Evolutionary conservation across 2,329 filamentous ascomycete species (phyloP).

Genomic region (Alternaria sp.): DNA sequence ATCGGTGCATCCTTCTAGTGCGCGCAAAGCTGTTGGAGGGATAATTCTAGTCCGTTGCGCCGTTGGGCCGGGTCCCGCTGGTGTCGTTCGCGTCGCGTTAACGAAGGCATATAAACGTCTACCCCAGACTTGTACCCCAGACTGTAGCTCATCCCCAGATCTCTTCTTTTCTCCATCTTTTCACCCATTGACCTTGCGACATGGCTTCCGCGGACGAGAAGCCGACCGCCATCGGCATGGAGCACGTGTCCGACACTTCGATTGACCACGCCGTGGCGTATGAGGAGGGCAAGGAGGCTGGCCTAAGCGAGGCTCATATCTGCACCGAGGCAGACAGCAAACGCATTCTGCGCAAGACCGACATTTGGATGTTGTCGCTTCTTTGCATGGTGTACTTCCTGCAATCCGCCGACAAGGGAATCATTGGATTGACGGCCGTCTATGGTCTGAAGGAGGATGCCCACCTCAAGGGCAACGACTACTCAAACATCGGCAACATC

Average conservation of each 20-base stretch:
- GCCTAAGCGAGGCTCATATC: slow-evolving; percentile 23
- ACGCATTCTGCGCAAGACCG: slow-evolving; percentile 29
- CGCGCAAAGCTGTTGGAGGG: slow-evolving; percentile 3
- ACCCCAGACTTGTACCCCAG: slow-evolving; percentile 15
- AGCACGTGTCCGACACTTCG: slow-evolving; percentile 19
- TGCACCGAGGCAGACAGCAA: slow-evolving; percentile 30
- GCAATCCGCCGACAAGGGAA: slow-evolving; percentile 57
- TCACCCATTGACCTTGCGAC: background rate
- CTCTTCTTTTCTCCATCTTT: background rate
- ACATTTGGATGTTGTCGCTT: slow-evolving; percentile 29
- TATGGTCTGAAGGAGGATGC: slow-evolving; percentile 54
- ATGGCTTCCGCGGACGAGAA: slow-evolving; percentile 28
- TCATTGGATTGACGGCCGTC: slow-evolving; percentile 57
- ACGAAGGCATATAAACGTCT: slow-evolving; percentile 3
- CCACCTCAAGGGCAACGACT: slow-evolving; percentile 53
- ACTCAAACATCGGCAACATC: slow-evolving; percentile 56
- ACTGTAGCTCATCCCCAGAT: slow-evolving; percentile 2
- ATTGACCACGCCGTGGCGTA: slow-evolving; percentile 20
- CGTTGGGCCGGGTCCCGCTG: slow-evolving; percentile 1
- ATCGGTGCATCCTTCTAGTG: background rate
- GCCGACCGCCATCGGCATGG: slow-evolving; percentile 10
- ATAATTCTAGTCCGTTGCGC: slow-evolving; percentile 4
- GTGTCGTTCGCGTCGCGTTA: background rate
- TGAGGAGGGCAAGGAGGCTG: slow-evolving; percentile 24
- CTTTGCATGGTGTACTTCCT: slow-evolving; percentile 35